A percentile compares a stretch with the other conserved stretches of the same genome.
These are phyloP conservation scores for Striga hermonthica DNA, from an alignment of 305 asterid genomes.

Conservation along the genomic window DNA sequence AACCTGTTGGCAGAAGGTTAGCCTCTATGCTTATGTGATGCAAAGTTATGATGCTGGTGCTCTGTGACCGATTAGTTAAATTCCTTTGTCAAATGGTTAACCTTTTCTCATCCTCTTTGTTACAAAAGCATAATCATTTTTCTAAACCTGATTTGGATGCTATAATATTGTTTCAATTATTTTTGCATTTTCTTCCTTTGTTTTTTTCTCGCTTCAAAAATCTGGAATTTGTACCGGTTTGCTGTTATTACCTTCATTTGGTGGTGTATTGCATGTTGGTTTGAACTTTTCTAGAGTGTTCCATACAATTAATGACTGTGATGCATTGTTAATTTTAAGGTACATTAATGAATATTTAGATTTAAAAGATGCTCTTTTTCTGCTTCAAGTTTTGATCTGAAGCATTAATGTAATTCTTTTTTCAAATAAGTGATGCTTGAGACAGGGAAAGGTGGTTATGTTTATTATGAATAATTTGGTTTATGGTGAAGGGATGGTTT, in stretches of 20 bases:
- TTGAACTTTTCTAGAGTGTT: constrained; percentile 4
- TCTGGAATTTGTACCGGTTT: no score
- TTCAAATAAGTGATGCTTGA: constrained; percentile 8
- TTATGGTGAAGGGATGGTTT: constrained; percentile 6
- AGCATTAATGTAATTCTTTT: background rate
- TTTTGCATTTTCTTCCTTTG: no score
- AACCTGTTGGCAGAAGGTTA: constrained; percentile 96
- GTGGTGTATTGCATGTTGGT: background rate
- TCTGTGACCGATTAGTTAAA: constrained; percentile 1
- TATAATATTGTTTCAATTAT: no score
- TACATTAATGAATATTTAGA: background rate
- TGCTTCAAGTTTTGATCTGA: background rate
- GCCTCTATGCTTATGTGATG: constrained; percentile 28
- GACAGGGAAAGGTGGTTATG: background rate
- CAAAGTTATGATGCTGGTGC: constrained; percentile 5
- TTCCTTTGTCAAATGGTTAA: background rate
- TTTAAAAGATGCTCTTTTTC: constrained; percentile 11
- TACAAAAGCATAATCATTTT: background rate
- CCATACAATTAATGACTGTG: background rate
- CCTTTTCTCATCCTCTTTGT: background rate
- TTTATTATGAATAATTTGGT: background rate
- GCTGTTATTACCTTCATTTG: no score
- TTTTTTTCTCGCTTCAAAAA: no score
- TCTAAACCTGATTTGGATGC: no score
- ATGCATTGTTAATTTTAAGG: background rate